Evolutionary conservation across 2,329 filamentous ascomycete species (phyloP).

Genomic region (Byssoonygena ceratinophila): DNA sequence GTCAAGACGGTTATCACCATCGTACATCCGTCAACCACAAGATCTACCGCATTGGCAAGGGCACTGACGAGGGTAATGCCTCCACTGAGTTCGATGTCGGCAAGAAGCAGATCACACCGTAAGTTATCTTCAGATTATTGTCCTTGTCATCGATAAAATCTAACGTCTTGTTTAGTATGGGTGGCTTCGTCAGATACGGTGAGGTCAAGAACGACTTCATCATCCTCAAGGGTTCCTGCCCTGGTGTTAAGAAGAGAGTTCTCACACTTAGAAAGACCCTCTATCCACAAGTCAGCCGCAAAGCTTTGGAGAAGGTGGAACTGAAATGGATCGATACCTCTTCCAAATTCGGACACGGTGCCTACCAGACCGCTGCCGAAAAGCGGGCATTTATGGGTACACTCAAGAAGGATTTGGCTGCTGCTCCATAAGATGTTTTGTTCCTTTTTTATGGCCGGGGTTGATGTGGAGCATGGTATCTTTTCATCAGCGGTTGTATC

Average conservation of each 20-base stretch:
- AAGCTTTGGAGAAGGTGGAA: slow-evolving; percentile 95
- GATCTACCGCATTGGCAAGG: slow-evolving; percentile 97
- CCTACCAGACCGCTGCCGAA: slow-evolving; percentile 96
- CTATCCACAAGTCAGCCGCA: slow-evolving; percentile 91
- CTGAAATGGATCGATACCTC: slow-evolving; percentile 99
- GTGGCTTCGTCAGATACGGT: slow-evolving; percentile 98
- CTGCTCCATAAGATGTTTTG: slow-evolving; percentile 21
- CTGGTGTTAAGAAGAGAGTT: slow-evolving; percentile 98
- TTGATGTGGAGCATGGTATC: slow-evolving; percentile 14
- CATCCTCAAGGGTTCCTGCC: slow-evolving; percentile 94
- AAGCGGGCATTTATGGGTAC: slow-evolving; percentile 97
- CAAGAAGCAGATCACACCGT: slow-evolving; percentile 99
- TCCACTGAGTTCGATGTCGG: slow-evolving; percentile 92
- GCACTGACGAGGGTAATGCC: slow-evolving; percentile 77
- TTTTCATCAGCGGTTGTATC: slow-evolving; percentile 13
- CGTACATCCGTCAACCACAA: slow-evolving; percentile 99
- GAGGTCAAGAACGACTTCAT: slow-evolving; percentile 99
- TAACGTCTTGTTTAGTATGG: slow-evolving; percentile 52
- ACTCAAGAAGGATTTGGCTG: slow-evolving; percentile 91
- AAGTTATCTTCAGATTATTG: slow-evolving; percentile 43
- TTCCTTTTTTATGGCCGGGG: slow-evolving; percentile 6
- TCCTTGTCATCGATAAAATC: slow-evolving; percentile 28
- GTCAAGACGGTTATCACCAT: slow-evolving; percentile 99
- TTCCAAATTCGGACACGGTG: slow-evolving; percentile 99
- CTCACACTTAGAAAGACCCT: slow-evolving; percentile 98